A percentile compares a stretch with the other conserved stretches of the same genome.
These are phyloP conservation scores for Botrytis porri DNA, from an alignment of 2,329 filamentous ascomycete genomes.

Conservation along the genomic window DNA sequence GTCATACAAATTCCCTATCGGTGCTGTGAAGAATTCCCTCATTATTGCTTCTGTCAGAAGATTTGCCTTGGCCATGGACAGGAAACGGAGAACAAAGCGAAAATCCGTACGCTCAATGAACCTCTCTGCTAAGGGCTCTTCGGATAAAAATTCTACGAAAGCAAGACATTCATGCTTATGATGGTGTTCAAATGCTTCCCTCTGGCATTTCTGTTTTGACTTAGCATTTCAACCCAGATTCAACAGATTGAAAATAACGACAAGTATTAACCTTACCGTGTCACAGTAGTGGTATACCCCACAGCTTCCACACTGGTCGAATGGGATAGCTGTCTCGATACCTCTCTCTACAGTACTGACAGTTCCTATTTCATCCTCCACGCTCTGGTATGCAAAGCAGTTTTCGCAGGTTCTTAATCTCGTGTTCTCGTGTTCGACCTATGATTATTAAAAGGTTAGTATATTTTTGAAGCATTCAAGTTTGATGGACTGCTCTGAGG, in stretches of 20 bases:
- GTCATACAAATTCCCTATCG: neutral
- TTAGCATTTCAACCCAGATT: neutral
- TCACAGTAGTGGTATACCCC: neutral
- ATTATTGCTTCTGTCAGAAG: neutral
- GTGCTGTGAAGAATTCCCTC: neutral
- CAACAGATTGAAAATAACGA: neutral
- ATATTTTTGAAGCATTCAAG: neutral
- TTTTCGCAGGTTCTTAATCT: neutral
- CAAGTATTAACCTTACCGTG: neutral
- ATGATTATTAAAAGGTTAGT: neutral
- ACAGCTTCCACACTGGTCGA: neutral
- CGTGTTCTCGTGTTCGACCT: neutral
- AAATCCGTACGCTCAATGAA: neutral
- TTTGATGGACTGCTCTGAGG: accelerated
- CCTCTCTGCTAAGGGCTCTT: neutral
- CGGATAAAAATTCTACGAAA: neutral
- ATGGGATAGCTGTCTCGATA: neutral
- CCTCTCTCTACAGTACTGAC: neutral
- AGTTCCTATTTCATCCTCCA: neutral
- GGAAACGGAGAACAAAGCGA: neutral
- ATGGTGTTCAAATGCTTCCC: neutral
- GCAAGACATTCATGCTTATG: neutral
- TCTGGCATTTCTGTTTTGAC: neutral
- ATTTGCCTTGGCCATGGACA: neutral
- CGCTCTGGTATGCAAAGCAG: neutral